A percentile compares a stretch with the other conserved stretches of the same genome.
These are phyloP conservation scores for Saturnispora halmiae DNA, from an alignment of 805 yeast genomes.

Conservation along the genomic window DNA sequence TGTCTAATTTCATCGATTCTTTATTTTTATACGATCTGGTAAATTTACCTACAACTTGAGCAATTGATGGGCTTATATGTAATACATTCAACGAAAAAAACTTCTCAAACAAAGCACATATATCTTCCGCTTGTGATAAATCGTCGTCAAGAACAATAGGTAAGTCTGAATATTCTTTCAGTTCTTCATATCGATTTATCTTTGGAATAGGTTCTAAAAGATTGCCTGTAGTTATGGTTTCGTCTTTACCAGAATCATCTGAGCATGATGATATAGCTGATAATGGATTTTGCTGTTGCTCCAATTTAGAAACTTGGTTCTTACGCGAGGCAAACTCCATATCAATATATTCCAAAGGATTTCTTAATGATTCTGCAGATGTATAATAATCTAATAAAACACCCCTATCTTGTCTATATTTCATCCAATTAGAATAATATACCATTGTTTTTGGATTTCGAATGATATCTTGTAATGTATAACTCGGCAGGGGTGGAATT, in stretches of 20 bases:
- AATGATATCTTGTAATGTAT: slow-evolving; percentile 9
- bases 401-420: slow-evolving; percentile 34
- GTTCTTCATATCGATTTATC: neutral
- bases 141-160: slow-evolving; percentile 18
- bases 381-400: slow-evolving; percentile 54
- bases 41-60: slow-evolving; percentile 32
- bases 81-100: slow-evolving; percentile 32
- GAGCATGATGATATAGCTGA: neutral
- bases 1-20: neutral
- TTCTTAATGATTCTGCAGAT: slow-evolving; percentile 56
- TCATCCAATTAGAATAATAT: slow-evolving; percentile 49
- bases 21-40: slow-evolving; percentile 10
- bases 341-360: slow-evolving; percentile 48
- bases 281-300: slow-evolving; percentile 12
- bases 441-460: slow-evolving; percentile 22
- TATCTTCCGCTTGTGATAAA: slow-evolving; percentile 43
- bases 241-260: neutral
- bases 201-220: neutral
- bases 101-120: slow-evolving; percentile 37
- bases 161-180: slow-evolving; percentile 14
- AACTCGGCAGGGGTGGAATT: slow-evolving; percentile 2
- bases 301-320: neutral
- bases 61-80: slow-evolving; percentile 23
- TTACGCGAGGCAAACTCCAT: slow-evolving; percentile 1
- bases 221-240: neutral